Evolutionary conservation across 768 basidiomycete species (phyloP).

Genomic region (Boletales sp.): DNA sequence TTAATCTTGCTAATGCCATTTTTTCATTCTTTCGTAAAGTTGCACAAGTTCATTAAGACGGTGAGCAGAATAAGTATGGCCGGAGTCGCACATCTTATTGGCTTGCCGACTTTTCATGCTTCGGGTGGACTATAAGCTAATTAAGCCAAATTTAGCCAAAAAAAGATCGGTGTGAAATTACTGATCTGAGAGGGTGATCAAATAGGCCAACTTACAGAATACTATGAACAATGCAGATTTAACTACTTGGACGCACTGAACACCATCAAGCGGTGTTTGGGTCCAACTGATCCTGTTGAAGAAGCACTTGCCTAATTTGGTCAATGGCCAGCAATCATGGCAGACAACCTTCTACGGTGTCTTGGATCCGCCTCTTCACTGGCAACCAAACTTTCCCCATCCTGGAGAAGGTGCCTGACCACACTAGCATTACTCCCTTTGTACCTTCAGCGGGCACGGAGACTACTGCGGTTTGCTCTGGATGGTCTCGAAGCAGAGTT

Average conservation of each 20-base stretch:
- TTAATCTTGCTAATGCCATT: too few species aligned
- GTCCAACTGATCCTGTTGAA: neutral
- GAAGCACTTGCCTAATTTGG: neutral
- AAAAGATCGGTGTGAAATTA: too few species aligned
- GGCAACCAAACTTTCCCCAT: neutral
- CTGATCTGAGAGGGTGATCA: neutral
- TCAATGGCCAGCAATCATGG: neutral
- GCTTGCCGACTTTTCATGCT: too few species aligned
- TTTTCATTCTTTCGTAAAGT: too few species aligned
- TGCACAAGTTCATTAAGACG: too few species aligned
- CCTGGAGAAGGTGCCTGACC: neutral
- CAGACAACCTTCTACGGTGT: neutral
- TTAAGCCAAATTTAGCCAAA: too few species aligned
- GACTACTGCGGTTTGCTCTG: slow-evolving; percentile 15
- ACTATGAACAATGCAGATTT: neutral
- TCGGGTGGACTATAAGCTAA: too few species aligned
- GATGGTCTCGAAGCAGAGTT: neutral
- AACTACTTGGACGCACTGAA: neutral
- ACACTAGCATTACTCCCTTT: neutral
- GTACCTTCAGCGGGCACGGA: slow-evolving; percentile 24
- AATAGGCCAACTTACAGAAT: neutral
- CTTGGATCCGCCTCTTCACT: neutral
- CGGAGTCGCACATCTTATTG: too few species aligned
- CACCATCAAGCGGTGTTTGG: neutral
- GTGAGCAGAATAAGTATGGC: too few species aligned